These are phyloP conservation scores for Aureobasidium sp. DNA, from an alignment of 2,329 filamentous ascomycete genomes.

Conservation along the genomic window DNA sequence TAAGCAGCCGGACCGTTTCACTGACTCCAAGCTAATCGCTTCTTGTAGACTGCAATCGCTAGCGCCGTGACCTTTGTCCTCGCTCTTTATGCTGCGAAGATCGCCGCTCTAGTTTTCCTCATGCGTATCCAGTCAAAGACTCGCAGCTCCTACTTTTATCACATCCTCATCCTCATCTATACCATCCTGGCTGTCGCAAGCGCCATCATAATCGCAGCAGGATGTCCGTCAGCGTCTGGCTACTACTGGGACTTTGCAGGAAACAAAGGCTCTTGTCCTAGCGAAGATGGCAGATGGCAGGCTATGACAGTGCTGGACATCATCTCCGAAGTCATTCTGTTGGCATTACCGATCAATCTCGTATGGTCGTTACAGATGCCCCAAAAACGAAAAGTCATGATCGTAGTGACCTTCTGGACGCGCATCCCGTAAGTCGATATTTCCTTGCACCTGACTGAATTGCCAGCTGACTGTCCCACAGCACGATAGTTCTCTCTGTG, in stretches of 20 bases:
- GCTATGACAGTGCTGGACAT: conserved; percentile 35
- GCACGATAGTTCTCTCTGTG: conserved; percentile 30
- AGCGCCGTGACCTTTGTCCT: conserved; percentile 26
- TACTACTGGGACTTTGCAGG: conserved; percentile 23
- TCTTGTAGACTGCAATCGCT: conserved; percentile 23
- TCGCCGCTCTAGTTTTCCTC: conserved; percentile 28
- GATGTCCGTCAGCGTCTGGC: conserved; percentile 21
- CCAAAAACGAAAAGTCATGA: conserved; percentile 27
- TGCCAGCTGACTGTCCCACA: conserved; percentile 5
- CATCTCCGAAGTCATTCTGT: conserved; percentile 28
- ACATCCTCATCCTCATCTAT: conserved; percentile 21
- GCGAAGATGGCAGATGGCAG: conserved; percentile 31
- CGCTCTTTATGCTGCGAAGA: conserved; percentile 27
- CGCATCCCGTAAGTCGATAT: conserved; percentile 28
- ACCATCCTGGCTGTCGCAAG: conserved; percentile 25
- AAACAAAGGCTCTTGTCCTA: conserved; percentile 23
- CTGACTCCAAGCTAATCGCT: not conserved
- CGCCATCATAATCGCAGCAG: conserved; percentile 24
- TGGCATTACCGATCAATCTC: conserved; percentile 29
- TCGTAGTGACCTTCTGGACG: conserved; percentile 33
- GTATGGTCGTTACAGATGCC: conserved; percentile 35
- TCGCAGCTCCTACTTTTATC: conserved; percentile 17
- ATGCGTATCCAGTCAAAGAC: conserved; percentile 21
- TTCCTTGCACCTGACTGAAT: too few species aligned
- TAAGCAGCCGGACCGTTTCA: not conserved